A percentile compares a stretch with the other conserved stretches of the same genome.
Evolutionary conservation across 106 monocot genomes (phyloP).

Genomic region (Cymbidium sinense): DNA sequence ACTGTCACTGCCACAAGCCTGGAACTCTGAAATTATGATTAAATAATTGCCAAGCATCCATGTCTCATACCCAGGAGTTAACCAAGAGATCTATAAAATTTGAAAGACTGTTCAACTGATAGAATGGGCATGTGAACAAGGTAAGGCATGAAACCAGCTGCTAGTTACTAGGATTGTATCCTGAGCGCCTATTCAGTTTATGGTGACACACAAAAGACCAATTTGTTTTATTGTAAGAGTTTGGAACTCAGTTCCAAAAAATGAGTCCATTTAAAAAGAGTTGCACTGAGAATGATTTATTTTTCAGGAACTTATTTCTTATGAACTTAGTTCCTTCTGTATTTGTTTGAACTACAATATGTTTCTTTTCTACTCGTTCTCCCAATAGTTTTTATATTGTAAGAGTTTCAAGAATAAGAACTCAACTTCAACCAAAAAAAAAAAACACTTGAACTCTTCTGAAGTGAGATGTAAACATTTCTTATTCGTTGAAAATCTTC

Average conservation of each 20-base stretch:
- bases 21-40: neutral
- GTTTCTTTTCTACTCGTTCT: neutral
- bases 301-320: neutral
- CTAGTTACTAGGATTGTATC: neutral
- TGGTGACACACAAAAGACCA: neutral
- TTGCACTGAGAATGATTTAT: neutral
- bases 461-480: no score
- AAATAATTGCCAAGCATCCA: neutral
- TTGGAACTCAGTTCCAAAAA: neutral
- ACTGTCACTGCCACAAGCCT: neutral
- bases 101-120: neutral
- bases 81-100: neutral
- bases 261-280: neutral
- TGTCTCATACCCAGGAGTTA: neutral
- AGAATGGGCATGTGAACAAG: neutral
- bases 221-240: neutral
- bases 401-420: no score
- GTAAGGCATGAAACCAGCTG: neutral
- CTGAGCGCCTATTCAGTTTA: neutral
- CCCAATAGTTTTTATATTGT: neutral
- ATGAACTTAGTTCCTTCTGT: neutral
- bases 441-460: no score
- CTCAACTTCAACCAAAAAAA: no score
- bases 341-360: neutral
- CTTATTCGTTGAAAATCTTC: no score